Evolutionary conservation across 2,329 filamentous ascomycete species (phyloP).

Genomic region (Pleurostoma richardsiae): DNA sequence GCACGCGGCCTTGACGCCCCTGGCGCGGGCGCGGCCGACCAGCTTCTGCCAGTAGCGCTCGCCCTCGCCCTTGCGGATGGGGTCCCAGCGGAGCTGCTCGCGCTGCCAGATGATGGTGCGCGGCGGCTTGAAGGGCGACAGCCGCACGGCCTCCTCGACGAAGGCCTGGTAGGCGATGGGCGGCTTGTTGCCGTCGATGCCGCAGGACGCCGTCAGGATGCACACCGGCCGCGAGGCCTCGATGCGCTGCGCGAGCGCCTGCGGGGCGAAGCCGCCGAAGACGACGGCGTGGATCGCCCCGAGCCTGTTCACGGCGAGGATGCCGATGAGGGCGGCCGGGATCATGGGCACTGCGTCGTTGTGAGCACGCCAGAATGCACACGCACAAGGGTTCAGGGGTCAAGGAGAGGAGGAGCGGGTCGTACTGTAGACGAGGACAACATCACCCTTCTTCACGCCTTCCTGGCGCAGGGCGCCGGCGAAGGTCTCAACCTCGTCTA

Average conservation of each 20-base stretch:
- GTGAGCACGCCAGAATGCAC: background rate
- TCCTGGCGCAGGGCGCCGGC: constrained; percentile 79
- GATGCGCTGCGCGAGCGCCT: constrained; percentile 80
- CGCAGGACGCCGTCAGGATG: constrained; percentile 85
- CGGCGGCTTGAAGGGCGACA: constrained; percentile 65
- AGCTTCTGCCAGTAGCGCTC: constrained; percentile 78
- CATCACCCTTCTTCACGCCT: constrained; percentile 77
- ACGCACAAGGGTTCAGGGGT: background rate
- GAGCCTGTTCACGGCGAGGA: constrained; percentile 73
- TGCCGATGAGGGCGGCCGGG: constrained; percentile 79
- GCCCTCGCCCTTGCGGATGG: constrained; percentile 58
- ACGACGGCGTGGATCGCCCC: constrained; percentile 90
- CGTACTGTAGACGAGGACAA: constrained; percentile 84
- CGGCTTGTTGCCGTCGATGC: constrained; percentile 81
- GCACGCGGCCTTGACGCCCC: constrained; percentile 64
- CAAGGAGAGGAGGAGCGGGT: constrained; percentile 4
- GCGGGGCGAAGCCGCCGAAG: constrained; percentile 84
- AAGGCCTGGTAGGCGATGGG: constrained; percentile 73
- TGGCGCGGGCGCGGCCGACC: constrained; percentile 62
- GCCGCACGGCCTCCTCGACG: constrained; percentile 65
- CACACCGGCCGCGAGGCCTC: constrained; percentile 71
- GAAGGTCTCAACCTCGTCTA: constrained; percentile 74
- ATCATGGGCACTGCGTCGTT: constrained; percentile 79
- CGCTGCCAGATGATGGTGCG: constrained; percentile 82
- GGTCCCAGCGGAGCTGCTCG: constrained; percentile 69